These are phyloP conservation scores for Myriosclerotinia scirpicola DNA, from an alignment of 2,329 filamentous ascomycete genomes.

Conservation along the genomic window DNA sequence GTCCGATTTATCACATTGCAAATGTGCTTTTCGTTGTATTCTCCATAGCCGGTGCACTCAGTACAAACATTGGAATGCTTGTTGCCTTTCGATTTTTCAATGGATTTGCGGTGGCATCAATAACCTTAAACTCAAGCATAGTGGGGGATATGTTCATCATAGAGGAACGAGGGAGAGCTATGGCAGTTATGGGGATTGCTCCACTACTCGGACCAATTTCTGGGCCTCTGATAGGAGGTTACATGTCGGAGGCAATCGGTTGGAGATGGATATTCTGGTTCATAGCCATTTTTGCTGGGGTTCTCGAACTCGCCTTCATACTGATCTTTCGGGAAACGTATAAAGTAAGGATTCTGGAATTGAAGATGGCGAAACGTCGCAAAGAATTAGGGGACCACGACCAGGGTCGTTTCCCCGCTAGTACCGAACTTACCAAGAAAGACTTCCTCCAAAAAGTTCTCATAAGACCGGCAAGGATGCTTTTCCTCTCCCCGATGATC, in stretches of 20 bases:
- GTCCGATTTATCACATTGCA: constrained; percentile 44
- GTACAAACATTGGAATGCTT: constrained; percentile 45
- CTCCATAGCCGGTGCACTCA: constrained; percentile 49
- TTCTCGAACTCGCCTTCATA: constrained; percentile 48
- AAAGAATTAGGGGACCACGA: constrained; percentile 44
- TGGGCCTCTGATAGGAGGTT: constrained; percentile 39
- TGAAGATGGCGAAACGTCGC: constrained; percentile 36
- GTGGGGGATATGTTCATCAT: constrained; percentile 49
- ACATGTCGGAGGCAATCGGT: constrained; percentile 47
- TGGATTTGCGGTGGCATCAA: constrained; percentile 32
- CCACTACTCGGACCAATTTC: constrained; percentile 36
- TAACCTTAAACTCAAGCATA: constrained; percentile 46
- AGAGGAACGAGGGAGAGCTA: constrained; percentile 47
- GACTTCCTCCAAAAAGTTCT: constrained; percentile 39
- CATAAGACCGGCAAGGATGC: constrained; percentile 44
- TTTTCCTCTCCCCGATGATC: constrained; percentile 53
- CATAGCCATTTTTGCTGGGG: constrained; percentile 44
- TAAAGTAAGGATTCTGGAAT: constrained; percentile 54
- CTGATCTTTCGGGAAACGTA: constrained; percentile 58
- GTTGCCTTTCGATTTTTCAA: constrained; percentile 44
- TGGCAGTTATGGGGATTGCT: constrained; percentile 39
- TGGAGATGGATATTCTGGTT: constrained; percentile 57
- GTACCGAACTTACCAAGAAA: no score
- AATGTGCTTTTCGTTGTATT: constrained; percentile 53
- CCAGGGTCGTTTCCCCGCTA: no score